These are phyloP conservation scores for Pythium myriotylum DNA, from an alignment of 352 stramenopile species.

Conservation along the genomic window DNA sequence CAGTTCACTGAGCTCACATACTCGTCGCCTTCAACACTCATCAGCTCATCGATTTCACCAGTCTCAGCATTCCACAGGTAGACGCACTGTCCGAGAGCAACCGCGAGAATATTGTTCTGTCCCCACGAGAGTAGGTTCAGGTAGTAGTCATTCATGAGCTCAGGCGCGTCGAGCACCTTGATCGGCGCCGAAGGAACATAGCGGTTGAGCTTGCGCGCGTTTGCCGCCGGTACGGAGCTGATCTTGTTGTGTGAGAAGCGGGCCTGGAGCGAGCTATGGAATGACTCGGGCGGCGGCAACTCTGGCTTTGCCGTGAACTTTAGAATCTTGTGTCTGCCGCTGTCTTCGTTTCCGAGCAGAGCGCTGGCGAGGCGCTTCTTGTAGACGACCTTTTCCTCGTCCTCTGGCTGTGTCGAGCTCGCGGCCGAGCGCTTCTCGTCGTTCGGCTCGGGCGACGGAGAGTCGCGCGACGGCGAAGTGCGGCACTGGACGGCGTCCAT, in stretches of 20 bases:
- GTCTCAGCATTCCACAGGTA: conserved; percentile 98
- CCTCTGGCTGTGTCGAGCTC: conserved; percentile 33
- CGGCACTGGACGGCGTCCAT: conserved; percentile 78
- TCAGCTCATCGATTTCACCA: conserved; percentile 96
- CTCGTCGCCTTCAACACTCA: conserved; percentile 86
- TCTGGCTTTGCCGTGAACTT: conserved; percentile 97
- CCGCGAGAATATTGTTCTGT: conserved; percentile 95
- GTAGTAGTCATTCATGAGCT: conserved; percentile 99
- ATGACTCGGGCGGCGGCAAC: conserved; percentile 90
- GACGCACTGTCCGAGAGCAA: conserved; percentile 96
- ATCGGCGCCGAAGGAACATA: conserved; percentile 97
- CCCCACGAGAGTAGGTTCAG: conserved; percentile 99
- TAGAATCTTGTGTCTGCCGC: conserved; percentile 94
- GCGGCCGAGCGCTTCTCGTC: conserved; percentile 22
- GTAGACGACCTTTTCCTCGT: conserved; percentile 81
- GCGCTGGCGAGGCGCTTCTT: conserved; percentile 81
- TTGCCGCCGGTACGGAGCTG: conserved; percentile 59
- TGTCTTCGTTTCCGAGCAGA: conserved; percentile 76
- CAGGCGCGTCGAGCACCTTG: conserved; percentile 96
- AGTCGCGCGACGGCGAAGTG: conserved; percentile 41
- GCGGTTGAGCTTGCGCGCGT: conserved; percentile 88
- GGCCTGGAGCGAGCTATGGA: conserved; percentile 93
- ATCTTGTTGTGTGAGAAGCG: conserved; percentile 96
- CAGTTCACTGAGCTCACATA: conserved; percentile 98
- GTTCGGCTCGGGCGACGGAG: conserved; percentile 30